Evolutionary conservation across 2,329 filamentous ascomycete species (phyloP).

Genomic region (Exophiala sideris): DNA sequence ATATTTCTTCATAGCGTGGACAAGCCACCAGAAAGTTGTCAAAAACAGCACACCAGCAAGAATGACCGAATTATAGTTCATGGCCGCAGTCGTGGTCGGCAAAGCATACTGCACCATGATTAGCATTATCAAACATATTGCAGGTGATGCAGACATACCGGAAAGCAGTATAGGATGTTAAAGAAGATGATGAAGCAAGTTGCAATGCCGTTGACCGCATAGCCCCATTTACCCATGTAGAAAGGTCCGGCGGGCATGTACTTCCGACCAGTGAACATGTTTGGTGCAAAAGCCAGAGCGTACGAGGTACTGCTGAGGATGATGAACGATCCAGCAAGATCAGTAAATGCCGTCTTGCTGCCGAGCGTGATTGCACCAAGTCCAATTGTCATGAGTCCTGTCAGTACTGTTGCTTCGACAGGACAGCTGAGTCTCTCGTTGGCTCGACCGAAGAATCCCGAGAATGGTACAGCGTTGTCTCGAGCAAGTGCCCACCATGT

Average conservation of each 20-base stretch:
- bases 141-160: constrained; percentile 32
- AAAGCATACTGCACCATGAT: constrained; percentile 34
- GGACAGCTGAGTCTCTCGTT: constrained; percentile 48
- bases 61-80: constrained; percentile 52
- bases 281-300: constrained; percentile 49
- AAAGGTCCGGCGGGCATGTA: constrained; percentile 52
- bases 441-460: constrained; percentile 48
- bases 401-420: constrained; percentile 54
- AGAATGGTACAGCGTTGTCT: constrained; percentile 56
- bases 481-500: constrained; percentile 59
- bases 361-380: constrained; percentile 51
- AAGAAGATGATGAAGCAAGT: constrained; percentile 55
- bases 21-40: constrained; percentile 41
- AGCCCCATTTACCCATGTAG: constrained; percentile 49
- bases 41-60: constrained; percentile 36
- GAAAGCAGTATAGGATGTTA: constrained; percentile 59
- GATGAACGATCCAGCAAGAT: constrained; percentile 57
- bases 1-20: constrained; percentile 15
- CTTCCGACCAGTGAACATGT: constrained; percentile 51
- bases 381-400: constrained; percentile 48
- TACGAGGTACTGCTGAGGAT: constrained; percentile 57
- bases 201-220: constrained; percentile 48
- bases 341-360: constrained; percentile 47
- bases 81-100: constrained; percentile 46
- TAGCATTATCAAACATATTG: constrained; percentile 27